Base-by-base conservation (phyloP, 805 yeast genomes). In the Yarrowia divulgata region DNA sequence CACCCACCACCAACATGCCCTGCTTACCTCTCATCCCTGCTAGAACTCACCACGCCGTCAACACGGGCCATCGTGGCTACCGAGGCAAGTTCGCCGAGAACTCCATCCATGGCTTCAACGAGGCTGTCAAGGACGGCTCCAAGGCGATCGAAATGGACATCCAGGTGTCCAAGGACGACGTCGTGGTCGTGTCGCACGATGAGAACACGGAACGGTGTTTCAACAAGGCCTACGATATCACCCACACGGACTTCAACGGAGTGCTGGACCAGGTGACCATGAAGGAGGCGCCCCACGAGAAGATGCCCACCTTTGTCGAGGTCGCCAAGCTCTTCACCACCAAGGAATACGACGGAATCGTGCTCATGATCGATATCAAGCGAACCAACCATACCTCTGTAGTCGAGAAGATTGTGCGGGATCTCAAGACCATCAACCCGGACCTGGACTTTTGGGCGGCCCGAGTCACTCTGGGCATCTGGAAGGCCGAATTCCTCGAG, bases 171-270 rank as follows among this genome's bases (percentile, higher is more conserved):
- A 72, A 74, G 3, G 90, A 87, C 73, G 85, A 85, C n/a, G 79
- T 79, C 5, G 82, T 86, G 2, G 85, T 87, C 19, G 78, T 87
- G 62, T 83, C 84, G 71, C 90, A 87, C 72, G 90, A 87, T 70
- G 77, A 82, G 4, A 77, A 75, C 60, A 81, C 88, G 0, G 83
- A 82, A 6, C 80, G 90, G 67, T 80, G 82, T 45, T 87, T 85
- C 78, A 79, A 83, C 67, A 74, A 76, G 46, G 75, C 82, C 46
- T 69, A 75, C 52, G 74, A 73, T 8, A 83, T 86, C 69, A 75
- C 77, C 13, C 78, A 81, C 3, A 77, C 83, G 0, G 75, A 69
- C 64, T 80, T 72, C 75, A 69, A 58, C 29, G 81, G 80, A 2
- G 82, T 77, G 8, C 73, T 85, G 62, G 79, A 79, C 60, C 71